Evolutionary conservation across 768 basidiomycete genomes (phyloP).

Genomic region (Pleurotus cornucopiae): DNA sequence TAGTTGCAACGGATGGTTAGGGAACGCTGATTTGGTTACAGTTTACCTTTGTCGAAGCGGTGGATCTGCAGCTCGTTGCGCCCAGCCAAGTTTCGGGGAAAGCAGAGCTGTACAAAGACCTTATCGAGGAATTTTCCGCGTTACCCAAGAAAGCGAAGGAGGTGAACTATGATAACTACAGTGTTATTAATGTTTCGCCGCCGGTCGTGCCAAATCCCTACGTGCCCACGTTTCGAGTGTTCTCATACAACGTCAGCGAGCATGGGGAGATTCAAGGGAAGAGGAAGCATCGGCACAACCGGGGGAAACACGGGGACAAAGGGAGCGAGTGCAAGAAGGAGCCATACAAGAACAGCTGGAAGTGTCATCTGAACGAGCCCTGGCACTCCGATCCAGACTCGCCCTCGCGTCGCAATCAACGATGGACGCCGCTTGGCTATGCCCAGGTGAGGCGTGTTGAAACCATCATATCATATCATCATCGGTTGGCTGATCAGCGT

Average conservation of each 20-base stretch:
- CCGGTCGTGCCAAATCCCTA: conserved; percentile 87
- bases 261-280: conserved; percentile 18
- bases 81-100: conserved; percentile 11
- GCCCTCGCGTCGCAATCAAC: conserved; percentile 67
- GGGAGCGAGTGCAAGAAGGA: conserved; percentile 42
- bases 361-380: conserved; percentile 53
- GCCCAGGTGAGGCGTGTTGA: conserved; percentile 60
- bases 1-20: conserved; percentile 2
- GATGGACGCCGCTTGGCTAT: conserved; percentile 77
- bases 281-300: conserved; percentile 46
- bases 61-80: conserved; percentile 43
- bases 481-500: conserved; percentile 9
- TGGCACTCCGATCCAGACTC: conserved; percentile 61
- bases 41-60: conserved; percentile 55
- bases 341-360: conserved; percentile 56
- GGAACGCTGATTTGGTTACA: conserved; percentile 20
- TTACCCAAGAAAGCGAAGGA: conserved; percentile 50
- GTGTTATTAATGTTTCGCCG: conserved; percentile 76
- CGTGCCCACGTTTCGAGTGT: conserved; percentile 76
- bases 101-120: conserved; percentile 46
- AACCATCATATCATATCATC: conserved; percentile 11
- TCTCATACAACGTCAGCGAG: conserved; percentile 72
- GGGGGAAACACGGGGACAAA: conserved; percentile 41
- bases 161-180: conserved; percentile 60
- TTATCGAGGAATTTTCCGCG: conserved; percentile 61